A percentile compares a stretch with the other conserved stretches of the same genome.
These are phyloP conservation scores for Schoenoplectus triqueter DNA, from an alignment of 202 grass and related monocot species.

Conservation along the genomic window DNA sequence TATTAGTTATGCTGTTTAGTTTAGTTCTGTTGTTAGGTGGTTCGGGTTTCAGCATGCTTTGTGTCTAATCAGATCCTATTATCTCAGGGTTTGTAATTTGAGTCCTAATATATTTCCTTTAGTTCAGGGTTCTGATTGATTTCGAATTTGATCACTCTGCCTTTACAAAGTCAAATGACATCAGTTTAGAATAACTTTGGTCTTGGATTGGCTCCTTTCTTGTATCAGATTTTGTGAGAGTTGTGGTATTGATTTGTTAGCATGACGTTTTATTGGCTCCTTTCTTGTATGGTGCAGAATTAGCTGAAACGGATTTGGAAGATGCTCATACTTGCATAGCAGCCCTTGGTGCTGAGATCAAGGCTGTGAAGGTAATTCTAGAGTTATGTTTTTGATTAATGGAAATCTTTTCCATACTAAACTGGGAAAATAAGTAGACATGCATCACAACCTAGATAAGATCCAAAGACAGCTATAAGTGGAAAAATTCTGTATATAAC, in stretches of 20 bases:
- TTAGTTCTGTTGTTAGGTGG: not conserved
- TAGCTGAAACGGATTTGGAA: slow-evolving; percentile 54
- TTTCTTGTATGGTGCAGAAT: slow-evolving; percentile 46
- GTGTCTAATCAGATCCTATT: not conserved
- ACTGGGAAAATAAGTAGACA: not conserved
- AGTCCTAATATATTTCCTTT: not conserved
- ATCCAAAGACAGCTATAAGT: not conserved
- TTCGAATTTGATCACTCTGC: not conserved
- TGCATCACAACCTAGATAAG: not conserved
- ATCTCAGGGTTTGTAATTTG: not conserved
- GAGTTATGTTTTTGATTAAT: not conserved
- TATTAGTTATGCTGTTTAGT: not conserved
- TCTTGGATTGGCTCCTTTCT: not conserved
- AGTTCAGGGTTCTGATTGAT: not conserved
- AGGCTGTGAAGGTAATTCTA: slow-evolving; percentile 60
- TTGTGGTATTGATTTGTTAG: not conserved
- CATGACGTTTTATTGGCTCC: not conserved
- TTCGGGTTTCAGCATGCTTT: not conserved
- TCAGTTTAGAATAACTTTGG: not conserved
- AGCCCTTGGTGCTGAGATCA: slow-evolving; percentile 60
- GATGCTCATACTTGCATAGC: slow-evolving; percentile 49
- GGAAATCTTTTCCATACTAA: not conserved
- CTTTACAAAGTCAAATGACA: not conserved
- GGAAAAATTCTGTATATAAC: not conserved
- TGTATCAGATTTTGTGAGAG: not conserved